Evolutionary conservation across 768 basidiomycete genomes (phyloP).

Genomic region (Hydnomerulius pinastri): DNA sequence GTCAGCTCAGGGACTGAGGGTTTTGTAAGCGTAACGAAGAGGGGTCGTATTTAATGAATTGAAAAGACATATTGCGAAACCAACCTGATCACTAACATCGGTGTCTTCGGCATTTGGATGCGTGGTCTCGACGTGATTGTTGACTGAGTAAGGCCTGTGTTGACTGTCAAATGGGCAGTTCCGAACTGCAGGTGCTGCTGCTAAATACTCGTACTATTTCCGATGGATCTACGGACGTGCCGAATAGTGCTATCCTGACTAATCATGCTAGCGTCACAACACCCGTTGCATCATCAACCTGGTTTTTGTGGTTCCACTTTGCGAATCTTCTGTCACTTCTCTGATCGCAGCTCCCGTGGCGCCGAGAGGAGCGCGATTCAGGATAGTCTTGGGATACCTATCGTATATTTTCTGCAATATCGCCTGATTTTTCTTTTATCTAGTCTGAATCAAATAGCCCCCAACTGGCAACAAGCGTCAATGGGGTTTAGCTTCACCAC

Average conservation of each 20-base stretch:
- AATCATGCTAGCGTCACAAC: background rate
- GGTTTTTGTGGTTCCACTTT: too few relatives aligned
- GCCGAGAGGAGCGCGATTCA: too few relatives aligned
- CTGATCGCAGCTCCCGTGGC: too few relatives aligned
- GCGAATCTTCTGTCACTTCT: too few relatives aligned
- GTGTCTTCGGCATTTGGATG: conserved; percentile 3
- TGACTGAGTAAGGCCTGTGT: background rate
- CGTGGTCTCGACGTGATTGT: background rate
- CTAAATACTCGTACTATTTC: background rate
- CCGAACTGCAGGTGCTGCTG: background rate
- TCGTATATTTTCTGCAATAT: too few relatives aligned
- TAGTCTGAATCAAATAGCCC: too few relatives aligned
- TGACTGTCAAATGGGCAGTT: background rate
- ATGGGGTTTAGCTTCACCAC: too few relatives aligned
- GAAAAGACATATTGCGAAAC: conserved; percentile 2
- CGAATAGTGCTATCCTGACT: background rate
- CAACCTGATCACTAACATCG: conserved; percentile 14
- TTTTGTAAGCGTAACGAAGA: conserved; percentile 10
- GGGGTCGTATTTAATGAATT: background rate
- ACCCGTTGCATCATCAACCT: too few relatives aligned
- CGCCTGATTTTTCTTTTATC: too few relatives aligned
- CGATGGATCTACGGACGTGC: background rate
- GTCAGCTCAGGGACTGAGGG: too few relatives aligned
- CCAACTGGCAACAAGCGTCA: too few relatives aligned
- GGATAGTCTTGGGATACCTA: too few relatives aligned